Conservation (phyloP, 1,284 basidiomycete species). For the Pulchroboletus neoregius region DNA sequence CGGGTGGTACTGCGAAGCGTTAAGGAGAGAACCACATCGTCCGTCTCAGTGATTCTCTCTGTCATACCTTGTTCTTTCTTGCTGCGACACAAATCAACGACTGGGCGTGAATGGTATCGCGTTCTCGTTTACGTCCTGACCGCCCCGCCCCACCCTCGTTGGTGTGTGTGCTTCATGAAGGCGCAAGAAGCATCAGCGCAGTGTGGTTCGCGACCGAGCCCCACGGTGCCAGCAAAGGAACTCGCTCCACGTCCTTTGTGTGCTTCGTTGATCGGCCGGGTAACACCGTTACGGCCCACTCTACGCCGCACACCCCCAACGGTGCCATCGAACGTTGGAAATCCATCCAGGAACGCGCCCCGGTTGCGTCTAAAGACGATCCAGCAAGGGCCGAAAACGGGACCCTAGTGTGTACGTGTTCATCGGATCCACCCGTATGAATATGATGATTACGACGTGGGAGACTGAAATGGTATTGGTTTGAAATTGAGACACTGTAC, state of each 20-base stretch:
- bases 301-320: background rate
- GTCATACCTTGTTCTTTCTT: background rate
- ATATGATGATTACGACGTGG: background rate
- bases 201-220: no score
- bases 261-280: constrained; percentile 1
- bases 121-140: no score
- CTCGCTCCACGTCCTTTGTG: background rate
- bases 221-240: background rate
- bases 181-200: no score
- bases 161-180: no score
- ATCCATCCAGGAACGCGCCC: background rate
- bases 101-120: no score
- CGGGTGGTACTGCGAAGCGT: constrained; percentile 37
- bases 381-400: background rate
- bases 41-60: no score
- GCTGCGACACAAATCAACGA: no score
- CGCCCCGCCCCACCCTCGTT: no score
- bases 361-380: no score
- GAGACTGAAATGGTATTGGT: background rate
- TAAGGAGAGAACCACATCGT: background rate
- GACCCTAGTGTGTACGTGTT: background rate
- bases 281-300: background rate
- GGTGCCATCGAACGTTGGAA: background rate
- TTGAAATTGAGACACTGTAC: background rate
- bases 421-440: background rate